A percentile compares a stretch with the other conserved stretches of the same genome.
Conservation (phyloP, 1,139 yeast genomes). For the Scheffersomyces lignicola region DNA sequence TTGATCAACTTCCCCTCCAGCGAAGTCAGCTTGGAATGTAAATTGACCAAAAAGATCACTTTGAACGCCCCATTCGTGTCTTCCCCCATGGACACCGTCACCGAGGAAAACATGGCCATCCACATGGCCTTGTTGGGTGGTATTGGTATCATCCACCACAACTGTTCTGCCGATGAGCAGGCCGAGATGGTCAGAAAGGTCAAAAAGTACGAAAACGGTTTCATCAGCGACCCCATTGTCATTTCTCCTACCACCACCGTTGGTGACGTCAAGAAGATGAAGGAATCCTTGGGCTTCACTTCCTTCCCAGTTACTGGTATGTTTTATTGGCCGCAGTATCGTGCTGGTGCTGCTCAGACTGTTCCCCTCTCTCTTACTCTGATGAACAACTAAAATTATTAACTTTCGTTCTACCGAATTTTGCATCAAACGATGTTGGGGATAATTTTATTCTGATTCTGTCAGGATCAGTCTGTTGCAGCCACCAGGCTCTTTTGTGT, state of each 20-base stretch:
- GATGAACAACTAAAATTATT: constrained; percentile 64
- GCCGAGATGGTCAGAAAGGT: constrained; percentile 98
- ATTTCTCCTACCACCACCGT: constrained; percentile 75
- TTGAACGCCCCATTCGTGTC: constrained; percentile 94
- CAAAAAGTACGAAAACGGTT: constrained; percentile 95
- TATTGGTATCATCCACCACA: constrained; percentile 97
- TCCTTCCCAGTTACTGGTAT: constrained; percentile 99
- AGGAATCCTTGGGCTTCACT: constrained; percentile 80
- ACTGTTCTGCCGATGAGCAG: constrained; percentile 94
- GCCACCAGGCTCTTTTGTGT: not conserved
- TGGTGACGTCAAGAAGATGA: constrained; percentile 75
- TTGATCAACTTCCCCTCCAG: constrained; percentile 87
- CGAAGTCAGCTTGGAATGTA: constrained; percentile 74
- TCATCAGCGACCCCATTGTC: constrained; percentile 92
- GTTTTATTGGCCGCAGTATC: constrained; percentile 34
- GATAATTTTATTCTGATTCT: constrained; percentile 43
- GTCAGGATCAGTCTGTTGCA: constrained; percentile 6
- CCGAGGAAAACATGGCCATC: constrained; percentile 97
- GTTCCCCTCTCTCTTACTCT: constrained; percentile 20
- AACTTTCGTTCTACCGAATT: constrained; percentile 99
- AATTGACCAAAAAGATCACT: constrained; percentile 85
- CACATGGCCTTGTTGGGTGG: constrained; percentile 99
- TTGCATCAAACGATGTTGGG: constrained; percentile 97
- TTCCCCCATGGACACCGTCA: constrained; percentile 99
- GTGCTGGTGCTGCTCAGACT: not conserved